A percentile compares a stretch with the other conserved stretches of the same genome.
These are phyloP conservation scores for Telfairia occidentalis DNA, from an alignment of 331 rosid species.

Conservation along the genomic window DNA sequence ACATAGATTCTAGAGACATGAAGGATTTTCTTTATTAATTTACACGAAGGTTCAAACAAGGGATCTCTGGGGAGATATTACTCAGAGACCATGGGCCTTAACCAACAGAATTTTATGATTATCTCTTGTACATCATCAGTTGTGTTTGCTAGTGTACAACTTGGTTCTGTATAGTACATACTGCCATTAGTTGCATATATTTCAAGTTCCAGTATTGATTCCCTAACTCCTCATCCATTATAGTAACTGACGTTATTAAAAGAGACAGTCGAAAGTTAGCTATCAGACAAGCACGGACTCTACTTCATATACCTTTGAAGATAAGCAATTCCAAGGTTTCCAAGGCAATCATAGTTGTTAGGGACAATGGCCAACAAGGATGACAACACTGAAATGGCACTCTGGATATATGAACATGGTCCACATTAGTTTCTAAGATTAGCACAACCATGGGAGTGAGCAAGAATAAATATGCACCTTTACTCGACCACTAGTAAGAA, in stretches of 20 bases:
- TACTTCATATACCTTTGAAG: slow-evolving; percentile 45
- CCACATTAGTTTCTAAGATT: slow-evolving; percentile 21
- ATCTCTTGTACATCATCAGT: not conserved
- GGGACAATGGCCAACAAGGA: slow-evolving; percentile 60
- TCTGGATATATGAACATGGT: slow-evolving; percentile 30
- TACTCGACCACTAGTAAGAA: slow-evolving; percentile 72
- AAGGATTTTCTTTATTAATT: too few relatives aligned
- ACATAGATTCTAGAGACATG: too few relatives aligned
- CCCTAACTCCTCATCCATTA: not conserved
- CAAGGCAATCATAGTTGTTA: slow-evolving; percentile 79
- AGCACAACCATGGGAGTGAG: not conserved
- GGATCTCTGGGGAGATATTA: too few relatives aligned
- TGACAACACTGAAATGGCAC: slow-evolving; percentile 72
- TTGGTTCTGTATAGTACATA: not conserved
- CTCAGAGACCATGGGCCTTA: too few relatives aligned
- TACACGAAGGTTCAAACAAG: too few relatives aligned
- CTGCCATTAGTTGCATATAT: not conserved
- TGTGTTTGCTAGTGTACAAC: not conserved
- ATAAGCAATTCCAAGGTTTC: slow-evolving; percentile 87
- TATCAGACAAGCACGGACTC: not conserved
- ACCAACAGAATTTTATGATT: not conserved
- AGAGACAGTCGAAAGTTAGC: not conserved
- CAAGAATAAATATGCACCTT: slow-evolving; percentile 35
- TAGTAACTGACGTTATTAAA: not conserved
- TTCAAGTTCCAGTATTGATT: not conserved